Evolutionary conservation across 2,329 filamentous ascomycete species (phyloP), one percentile per base, ranked within the genome.

Genomic region (Ophiostoma angusticollis): DNA sequence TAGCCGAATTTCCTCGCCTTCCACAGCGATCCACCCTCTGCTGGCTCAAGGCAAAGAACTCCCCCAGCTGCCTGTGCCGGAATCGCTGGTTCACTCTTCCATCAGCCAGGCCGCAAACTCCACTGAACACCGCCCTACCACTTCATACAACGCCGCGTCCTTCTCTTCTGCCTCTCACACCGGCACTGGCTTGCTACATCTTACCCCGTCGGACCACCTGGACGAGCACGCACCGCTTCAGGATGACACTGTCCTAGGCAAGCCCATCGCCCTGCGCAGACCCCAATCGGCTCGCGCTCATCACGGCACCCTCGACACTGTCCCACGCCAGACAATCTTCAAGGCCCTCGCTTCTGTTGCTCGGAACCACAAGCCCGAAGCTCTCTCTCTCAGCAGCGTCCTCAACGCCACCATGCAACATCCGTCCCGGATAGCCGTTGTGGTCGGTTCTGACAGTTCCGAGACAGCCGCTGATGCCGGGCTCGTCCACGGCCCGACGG

Each of bases 311-410:
- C 68, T 73, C 54, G 80, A 84, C 51, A 68, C 68, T 34, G 66
- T 87, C 48, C 82, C 84, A 11, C 76, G 77, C 46, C 84, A 89
- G 60, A 89, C 84, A 40, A 77, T 86, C 52, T 75, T 87, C 64
- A 87, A 91, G 62, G 83, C 82, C 6, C 62, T 89, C 48, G 80
- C 80, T 40, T 86, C 82, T 12, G 67, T 73, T 31, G 63, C 69
- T 41, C 70, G 70, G 52, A 71, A 67, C 49, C 68, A 70, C 49
- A 73, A 74, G 52, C 71, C 78, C 38, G 70, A 79, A 54, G 66
- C 75, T 35, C 68, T 80, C 17, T 74, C 76, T 21, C 60, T 83
- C 45, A 62, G 69, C 58, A 65, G 68, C 43, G 71, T 84, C 61
- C 58, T 78, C 37, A 70, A 66, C 39, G 58, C 61, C 40, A 63